These are phyloP conservation scores for Xylariaceae sp. DNA, from an alignment of 2,329 filamentous ascomycete species.

Conservation along the genomic window DNA sequence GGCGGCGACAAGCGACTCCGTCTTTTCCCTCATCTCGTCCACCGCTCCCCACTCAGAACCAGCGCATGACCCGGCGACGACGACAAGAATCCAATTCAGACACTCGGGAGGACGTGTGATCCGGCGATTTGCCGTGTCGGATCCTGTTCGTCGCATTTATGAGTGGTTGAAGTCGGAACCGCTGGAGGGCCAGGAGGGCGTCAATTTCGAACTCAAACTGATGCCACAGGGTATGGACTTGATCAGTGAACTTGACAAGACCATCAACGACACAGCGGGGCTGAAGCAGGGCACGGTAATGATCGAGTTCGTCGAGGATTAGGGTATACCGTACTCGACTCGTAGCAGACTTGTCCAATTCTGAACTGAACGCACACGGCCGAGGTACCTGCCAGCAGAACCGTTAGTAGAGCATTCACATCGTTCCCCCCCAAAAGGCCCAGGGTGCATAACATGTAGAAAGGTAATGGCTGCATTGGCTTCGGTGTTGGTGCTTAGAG, in stretches of 20 bases:
- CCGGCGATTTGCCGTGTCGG: slow-evolving; percentile 71
- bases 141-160: slow-evolving; percentile 77
- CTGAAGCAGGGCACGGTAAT: slow-evolving; percentile 92
- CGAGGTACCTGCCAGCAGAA: too few species aligned
- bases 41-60: slow-evolving; percentile 75
- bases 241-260: slow-evolving; percentile 66
- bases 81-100: slow-evolving; percentile 88
- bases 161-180: slow-evolving; percentile 94
- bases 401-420: background rate
- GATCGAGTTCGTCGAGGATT: slow-evolving; percentile 76
- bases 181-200: slow-evolving; percentile 69
- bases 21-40: slow-evolving; percentile 68
- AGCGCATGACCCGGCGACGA: slow-evolving; percentile 59
- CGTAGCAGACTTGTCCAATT: too few species aligned
- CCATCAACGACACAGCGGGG: slow-evolving; percentile 68
- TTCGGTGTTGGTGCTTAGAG: too few species aligned
- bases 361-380: too few species aligned
- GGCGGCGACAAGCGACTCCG: slow-evolving; percentile 28
- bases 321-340: slow-evolving; percentile 9
- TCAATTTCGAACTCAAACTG: slow-evolving; percentile 80
- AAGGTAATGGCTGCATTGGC: too few species aligned
- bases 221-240: slow-evolving; percentile 76
- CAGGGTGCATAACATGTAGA: too few species aligned
- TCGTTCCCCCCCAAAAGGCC: slow-evolving; percentile 2
- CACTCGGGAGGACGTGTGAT: slow-evolving; percentile 81